Conservation (phyloP, 2,329 filamentous ascomycete genomes). For the Fusarium musae region DNA sequence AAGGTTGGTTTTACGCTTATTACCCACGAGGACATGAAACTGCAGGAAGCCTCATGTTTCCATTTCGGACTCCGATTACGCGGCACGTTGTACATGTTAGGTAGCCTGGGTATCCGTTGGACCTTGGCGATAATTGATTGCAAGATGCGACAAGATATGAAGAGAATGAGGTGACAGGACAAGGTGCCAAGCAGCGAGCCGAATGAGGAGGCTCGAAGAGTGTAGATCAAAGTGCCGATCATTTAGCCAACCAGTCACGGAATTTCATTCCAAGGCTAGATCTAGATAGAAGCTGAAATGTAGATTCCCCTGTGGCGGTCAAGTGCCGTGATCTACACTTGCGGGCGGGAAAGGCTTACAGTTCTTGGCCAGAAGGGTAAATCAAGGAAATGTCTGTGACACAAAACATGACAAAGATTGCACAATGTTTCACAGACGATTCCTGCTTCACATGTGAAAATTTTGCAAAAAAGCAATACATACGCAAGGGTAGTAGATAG, state of each 20-base stretch:
- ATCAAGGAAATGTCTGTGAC: conserved; percentile 4
- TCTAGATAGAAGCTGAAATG: conserved; percentile 22
- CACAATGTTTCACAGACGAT: conserved; percentile 1
- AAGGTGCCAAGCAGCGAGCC: neutral
- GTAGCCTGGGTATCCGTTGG: neutral
- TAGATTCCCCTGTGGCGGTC: conserved; percentile 20
- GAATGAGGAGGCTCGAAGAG: neutral
- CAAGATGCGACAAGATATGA: no score
- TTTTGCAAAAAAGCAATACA: neutral
- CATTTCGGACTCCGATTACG: conserved; percentile 32
- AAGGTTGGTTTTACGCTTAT: conserved; percentile 42
- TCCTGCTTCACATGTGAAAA: conserved; percentile 1
- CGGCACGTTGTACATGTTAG: conserved; percentile 31
- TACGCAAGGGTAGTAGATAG: neutral
- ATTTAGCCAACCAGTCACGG: conserved; percentile 11
- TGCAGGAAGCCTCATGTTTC: conserved; percentile 32
- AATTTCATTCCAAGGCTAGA: conserved; percentile 35
- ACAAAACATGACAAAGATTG: neutral
- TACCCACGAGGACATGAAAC: neutral
- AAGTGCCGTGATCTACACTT: conserved; percentile 38
- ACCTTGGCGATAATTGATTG: conserved; percentile 21
- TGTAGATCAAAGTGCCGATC: conserved; percentile 22
- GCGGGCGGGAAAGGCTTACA: conserved; percentile 31
- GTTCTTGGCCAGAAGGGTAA: conserved; percentile 12
- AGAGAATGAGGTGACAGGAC: neutral